Evolutionary conservation across 2,329 filamentous ascomycete species (phyloP).

Genomic region (Alternaria brassicicola): DNA sequence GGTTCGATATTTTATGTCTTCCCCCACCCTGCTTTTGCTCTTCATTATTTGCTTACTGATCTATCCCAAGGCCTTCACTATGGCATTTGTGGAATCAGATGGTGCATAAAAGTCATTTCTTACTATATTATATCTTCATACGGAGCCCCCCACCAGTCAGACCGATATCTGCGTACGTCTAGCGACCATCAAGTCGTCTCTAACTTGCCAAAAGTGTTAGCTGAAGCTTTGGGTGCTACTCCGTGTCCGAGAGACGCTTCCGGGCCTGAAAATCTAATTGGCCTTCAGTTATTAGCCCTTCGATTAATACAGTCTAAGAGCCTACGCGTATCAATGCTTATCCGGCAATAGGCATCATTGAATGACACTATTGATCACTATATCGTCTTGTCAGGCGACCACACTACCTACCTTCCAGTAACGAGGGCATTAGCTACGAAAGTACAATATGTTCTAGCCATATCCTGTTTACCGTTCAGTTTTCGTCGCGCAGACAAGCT

Average conservation of each 20-base stretch:
- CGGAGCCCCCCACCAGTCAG: background rate
- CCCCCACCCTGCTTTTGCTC: background rate
- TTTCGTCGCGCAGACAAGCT: background rate
- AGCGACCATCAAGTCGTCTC: background rate
- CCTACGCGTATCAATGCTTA: background rate
- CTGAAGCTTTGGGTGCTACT: background rate
- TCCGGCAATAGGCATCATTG: conserved; percentile 27
- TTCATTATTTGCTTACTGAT: background rate
- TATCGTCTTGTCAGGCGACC: conserved; percentile 20
- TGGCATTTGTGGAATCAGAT: background rate
- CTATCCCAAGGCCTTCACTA: background rate
- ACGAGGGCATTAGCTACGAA: background rate
- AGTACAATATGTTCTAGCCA: background rate
- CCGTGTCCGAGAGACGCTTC: background rate
- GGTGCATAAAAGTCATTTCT: conserved; percentile 3
- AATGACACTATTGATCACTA: conserved; percentile 27
- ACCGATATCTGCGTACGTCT: background rate
- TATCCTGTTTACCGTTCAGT: background rate
- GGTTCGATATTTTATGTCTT: background rate
- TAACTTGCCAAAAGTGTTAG: background rate
- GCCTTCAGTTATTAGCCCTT: conserved; percentile 2
- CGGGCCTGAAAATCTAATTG: background rate
- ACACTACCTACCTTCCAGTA: background rate
- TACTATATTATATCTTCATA: background rate
- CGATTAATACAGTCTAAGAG: background rate